Conservation (phyloP, 139 green algal genomes). For the Monoraphidium neglectum region DNA sequence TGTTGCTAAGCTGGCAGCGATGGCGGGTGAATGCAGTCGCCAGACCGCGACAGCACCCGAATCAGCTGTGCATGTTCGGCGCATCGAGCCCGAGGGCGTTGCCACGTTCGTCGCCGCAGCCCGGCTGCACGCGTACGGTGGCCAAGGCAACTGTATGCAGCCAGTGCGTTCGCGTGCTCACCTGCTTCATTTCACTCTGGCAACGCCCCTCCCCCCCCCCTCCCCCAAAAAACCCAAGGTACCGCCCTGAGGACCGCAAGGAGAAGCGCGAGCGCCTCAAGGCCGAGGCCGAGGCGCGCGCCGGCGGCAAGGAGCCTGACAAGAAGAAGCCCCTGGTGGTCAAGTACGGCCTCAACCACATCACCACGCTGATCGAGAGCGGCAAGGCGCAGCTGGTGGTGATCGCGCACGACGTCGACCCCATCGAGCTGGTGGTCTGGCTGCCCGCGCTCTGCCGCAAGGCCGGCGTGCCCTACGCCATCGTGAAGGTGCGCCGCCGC, state of each 20-base stretch:
- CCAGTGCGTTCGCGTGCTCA: too few species aligned
- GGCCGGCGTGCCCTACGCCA: conserved; percentile 98
- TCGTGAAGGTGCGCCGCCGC: conserved; percentile 89
- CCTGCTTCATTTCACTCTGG: too few species aligned
- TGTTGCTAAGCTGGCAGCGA: too few species aligned
- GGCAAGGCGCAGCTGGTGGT: conserved; percentile 97
- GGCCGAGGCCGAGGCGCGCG: conserved; percentile 76
- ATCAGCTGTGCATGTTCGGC: too few species aligned
- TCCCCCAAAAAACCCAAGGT: too few species aligned
- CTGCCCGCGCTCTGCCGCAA: conserved; percentile 98
- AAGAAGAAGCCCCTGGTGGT: conserved; percentile 99
- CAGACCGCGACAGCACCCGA: too few species aligned
- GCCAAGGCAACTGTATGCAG: too few species aligned
- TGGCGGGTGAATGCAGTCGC: too few species aligned
- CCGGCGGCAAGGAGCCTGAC: conserved; percentile 76
- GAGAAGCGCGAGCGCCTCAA: conserved; percentile 94
- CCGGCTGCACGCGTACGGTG: too few species aligned
- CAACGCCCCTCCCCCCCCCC: too few species aligned
- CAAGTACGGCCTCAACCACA: conserved; percentile 99
- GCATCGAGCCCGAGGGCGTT: too few species aligned
- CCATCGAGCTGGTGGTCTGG: conserved; percentile 99
- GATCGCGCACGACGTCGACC: conserved; percentile 99
- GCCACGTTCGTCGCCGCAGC: too few species aligned
- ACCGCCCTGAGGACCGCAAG: conserved; percentile 92
- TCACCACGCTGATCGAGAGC: conserved; percentile 94